Base-by-base conservation (phyloP, 768 basidiomycete genomes). In the Aureoboletus auriporus region DNA sequence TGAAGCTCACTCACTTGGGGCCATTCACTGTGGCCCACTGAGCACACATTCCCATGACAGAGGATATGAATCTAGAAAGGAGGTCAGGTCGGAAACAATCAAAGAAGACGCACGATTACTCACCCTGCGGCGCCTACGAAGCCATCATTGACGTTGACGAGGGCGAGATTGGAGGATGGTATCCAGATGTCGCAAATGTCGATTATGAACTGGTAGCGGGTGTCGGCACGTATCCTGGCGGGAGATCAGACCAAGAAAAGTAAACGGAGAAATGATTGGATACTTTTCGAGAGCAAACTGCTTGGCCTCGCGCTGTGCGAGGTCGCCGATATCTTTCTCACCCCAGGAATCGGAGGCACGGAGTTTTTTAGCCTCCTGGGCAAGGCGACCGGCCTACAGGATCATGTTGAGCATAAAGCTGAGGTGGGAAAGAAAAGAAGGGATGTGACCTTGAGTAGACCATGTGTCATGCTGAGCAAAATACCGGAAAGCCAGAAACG, bases 401-500 rank as follows among this genome's bases (percentile, higher is more conserved):
- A 16, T 8, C 0, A 28, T 13, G 30, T 16, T 40, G 36, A 46
- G 38, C 9, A 26, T 26, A 14, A 1, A 53, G 39, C 6, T 2
- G 38, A 8, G 16, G 13, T 28, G 23, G 4, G 26, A 0, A 0
- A 2, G 7, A n/a, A 0, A 0, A 2, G 7, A n/a, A 16, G 2
- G 31, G 14, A 31, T 43, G 65, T 31, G 53, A 83, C 88, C 75
- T 90, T 91, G 52, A 89, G 65, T 3, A 80, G 65, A 23, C 82
- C 77, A 61, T 86, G 83, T 14, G 78, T 69, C 26, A 95, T 73
- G 62, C 88, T 93, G 61, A 92, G 82, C 31, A 84, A 53, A 49
- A 97, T 93, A 0, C 93, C 94, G 4, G 85, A 76, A 16, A 94
- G 72, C 93, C 93, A 97, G 69, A 92, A 86, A 35, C 84, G 81